phyloP scores from a whole-genome alignment of 768 basidiomycete genomes.

The Mycena crocata region DNA sequence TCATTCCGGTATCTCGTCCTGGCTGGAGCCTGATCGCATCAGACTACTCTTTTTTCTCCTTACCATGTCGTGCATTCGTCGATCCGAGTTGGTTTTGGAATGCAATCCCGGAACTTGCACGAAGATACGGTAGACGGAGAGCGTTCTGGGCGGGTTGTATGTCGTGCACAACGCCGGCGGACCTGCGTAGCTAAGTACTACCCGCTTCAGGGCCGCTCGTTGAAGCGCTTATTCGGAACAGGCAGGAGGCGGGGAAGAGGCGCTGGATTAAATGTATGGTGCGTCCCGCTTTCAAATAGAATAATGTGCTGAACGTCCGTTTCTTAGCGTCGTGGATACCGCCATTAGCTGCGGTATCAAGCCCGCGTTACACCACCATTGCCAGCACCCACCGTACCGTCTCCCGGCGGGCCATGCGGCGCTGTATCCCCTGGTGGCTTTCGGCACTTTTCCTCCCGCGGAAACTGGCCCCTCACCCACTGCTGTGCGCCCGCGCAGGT shows the following conservation, averaged over 20 bases:
- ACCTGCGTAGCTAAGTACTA: constrained; percentile 14
- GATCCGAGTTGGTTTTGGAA: no score
- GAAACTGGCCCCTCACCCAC: no score
- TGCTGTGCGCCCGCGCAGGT: not conserved
- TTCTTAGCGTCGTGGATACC: constrained; percentile 5
- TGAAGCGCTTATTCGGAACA: constrained; percentile 12
- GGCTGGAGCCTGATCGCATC: no score
- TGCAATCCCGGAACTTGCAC: constrained; percentile 5
- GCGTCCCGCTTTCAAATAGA: not conserved
- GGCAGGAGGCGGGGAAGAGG: constrained; percentile 1
- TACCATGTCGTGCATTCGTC: no score
- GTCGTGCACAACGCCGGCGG: constrained; percentile 23
- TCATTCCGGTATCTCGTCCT: no score
- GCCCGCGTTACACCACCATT: no score
- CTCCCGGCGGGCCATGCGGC: no score
- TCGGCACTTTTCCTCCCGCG: not conserved
- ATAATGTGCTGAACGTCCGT: not conserved
- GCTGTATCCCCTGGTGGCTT: not conserved
- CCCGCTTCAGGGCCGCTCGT: no score
- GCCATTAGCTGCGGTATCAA: constrained; percentile 13
- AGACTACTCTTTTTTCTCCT: no score
- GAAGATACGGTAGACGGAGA: constrained; percentile 1
- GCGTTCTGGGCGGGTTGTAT: constrained; percentile 18
- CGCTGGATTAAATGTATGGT: constrained; percentile 23
- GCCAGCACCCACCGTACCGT: not conserved